Evolutionary conservation across 2,329 filamentous ascomycete species (phyloP), one percentile per base, ranked within the genome.

Genomic region (Fusarium bulbicola): DNA sequence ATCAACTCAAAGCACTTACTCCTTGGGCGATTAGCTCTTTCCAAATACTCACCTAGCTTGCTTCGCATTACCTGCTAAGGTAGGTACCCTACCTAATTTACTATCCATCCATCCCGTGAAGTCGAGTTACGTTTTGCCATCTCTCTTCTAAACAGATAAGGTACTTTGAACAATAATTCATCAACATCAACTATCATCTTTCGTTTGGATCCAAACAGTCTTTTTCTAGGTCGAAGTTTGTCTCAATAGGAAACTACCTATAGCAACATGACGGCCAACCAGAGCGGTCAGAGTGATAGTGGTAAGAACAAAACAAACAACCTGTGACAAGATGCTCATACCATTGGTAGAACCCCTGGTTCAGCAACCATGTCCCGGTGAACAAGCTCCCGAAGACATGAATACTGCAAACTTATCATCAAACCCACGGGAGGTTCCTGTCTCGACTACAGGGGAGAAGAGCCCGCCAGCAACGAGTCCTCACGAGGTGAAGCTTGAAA

Each of bases 171-270:
- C 53, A 58, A 45, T 28, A 39, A 40, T 34, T 34, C 28, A 65
- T 39, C 9, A 42, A 45, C 32, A 67, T 56, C 30, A 40, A 39
- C 30, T 30, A 39, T 43, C 56, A 61, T 43, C 20, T 40, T 34
- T 32, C 45, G 50, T 68, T 71, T 57, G 57, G 52, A 73, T 21
- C 30, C 40, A 36, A 63, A 26, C 49, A 70, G 26, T 47, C 57
- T n/a, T 70, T 62, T 59, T n/a, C 50, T n/a, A 39, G 34, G 12
- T 14, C 50, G 26, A 18, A 37, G 24, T n/a, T 40, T 54, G 18
- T n/a, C 24, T 28, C 10, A 40, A 40, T 39, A 28, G 7, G 20
- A 28, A 40, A 40, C 34, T 40, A 34, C 32, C 32, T 8, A 34
- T 34, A 40, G 50, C 34, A 40, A 54, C 24, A 54, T 54, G 50